phyloP scores from a whole-genome alignment of 305 asterid species.

The Fraxinus dipetala region DNA sequence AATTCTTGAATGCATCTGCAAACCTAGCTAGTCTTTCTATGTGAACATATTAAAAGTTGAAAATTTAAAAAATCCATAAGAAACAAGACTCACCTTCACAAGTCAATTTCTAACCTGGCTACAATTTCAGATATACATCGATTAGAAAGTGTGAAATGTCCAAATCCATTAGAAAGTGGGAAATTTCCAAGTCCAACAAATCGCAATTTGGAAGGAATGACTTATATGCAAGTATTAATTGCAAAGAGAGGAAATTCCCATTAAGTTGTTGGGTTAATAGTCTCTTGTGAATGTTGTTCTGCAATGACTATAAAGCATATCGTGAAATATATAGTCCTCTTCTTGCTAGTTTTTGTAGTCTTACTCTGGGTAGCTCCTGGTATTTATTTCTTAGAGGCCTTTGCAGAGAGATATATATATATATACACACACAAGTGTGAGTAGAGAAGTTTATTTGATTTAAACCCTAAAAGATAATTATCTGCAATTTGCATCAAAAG shows the following conservation, averaged over 20 bases:
- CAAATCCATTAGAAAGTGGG: neutral
- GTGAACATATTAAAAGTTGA: neutral
- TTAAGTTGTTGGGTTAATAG: too few relatives aligned
- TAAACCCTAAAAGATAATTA: neutral
- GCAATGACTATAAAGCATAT: too few relatives aligned
- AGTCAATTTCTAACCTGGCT: neutral
- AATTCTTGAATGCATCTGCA: neutral
- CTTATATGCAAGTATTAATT: too few relatives aligned
- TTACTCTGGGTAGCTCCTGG: neutral
- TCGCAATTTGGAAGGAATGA: too few relatives aligned
- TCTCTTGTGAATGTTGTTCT: too few relatives aligned
- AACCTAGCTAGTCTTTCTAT: neutral
- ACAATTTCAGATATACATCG: neutral
- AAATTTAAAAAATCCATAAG: neutral
- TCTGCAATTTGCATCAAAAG: neutral
- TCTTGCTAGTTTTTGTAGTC: too few relatives aligned
- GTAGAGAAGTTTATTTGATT: too few relatives aligned
- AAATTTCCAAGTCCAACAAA: too few relatives aligned
- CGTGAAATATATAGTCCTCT: too few relatives aligned
- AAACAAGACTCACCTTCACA: neutral
- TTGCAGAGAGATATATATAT: too few relatives aligned
- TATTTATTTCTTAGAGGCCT: neutral
- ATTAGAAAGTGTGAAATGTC: neutral
- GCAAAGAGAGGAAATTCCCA: too few relatives aligned
- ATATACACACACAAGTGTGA: too few relatives aligned